Evolutionary conservation across 2,329 filamentous ascomycete genomes (phyloP).

Genomic region (Colletotrichum tropicicola): DNA sequence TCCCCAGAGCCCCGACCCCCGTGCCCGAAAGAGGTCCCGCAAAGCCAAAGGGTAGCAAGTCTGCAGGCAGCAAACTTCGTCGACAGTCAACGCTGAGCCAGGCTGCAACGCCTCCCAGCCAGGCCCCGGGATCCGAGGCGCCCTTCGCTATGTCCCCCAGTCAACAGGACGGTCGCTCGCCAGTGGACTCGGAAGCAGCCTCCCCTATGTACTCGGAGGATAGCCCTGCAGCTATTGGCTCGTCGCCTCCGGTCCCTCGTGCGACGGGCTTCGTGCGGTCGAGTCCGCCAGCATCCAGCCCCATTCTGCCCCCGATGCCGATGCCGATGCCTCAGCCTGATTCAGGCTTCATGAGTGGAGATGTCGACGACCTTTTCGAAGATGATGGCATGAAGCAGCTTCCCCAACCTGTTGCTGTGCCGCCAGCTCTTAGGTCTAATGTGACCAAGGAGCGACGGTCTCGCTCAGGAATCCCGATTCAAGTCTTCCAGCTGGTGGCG

Average conservation of each 20-base stretch:
- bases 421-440: constrained; percentile 38
- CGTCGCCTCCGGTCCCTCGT: constrained; percentile 85
- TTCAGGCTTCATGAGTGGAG: constrained; percentile 88
- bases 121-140: constrained; percentile 47
- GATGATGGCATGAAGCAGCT: constrained; percentile 61
- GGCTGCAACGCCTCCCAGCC: constrained; percentile 44
- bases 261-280: constrained; percentile 63
- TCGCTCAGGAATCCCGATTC: constrained; percentile 46
- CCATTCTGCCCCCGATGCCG: constrained; percentile 73
- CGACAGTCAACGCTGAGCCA: constrained; percentile 68
- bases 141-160: constrained; percentile 56
- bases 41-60: constrained; percentile 37
- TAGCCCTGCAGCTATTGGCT: constrained; percentile 85
- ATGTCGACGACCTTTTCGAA: constrained; percentile 74
- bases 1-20: constrained; percentile 81
- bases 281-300: constrained; percentile 81
- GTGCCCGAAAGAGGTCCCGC: constrained; percentile 62
- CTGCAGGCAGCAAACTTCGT: constrained; percentile 60
- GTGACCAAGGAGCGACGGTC: constrained; percentile 41
- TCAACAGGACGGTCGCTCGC: constrained; percentile 62
- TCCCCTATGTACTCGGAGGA: constrained; percentile 66
- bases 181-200: constrained; percentile 58
- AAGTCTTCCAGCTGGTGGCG: constrained; percentile 49
- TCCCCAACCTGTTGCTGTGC: constrained; percentile 41
- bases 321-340: constrained; percentile 71